Conservation (phyloP, 306 rosid species). For the Quercus bicolor region DNA sequence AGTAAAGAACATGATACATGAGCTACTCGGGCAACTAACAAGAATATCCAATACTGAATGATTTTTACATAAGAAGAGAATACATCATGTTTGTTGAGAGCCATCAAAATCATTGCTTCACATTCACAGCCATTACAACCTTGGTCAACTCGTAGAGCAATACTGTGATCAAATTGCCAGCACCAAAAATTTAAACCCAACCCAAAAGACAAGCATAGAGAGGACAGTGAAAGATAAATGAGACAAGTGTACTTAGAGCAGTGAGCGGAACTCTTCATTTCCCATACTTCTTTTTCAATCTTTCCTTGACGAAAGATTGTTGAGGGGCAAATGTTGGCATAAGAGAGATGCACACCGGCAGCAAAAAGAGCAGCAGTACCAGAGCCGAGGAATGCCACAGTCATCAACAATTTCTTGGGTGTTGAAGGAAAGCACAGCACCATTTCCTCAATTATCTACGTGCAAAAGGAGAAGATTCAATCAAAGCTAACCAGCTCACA, state of each 20-base stretch:
- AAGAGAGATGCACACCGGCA: too few species aligned
- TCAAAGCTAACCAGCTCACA: neutral
- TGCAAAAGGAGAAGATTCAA: neutral
- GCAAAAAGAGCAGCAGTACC: too few species aligned
- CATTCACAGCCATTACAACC: neutral
- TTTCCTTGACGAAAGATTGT: too few species aligned
- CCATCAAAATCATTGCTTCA: neutral
- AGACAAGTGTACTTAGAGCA: neutral
- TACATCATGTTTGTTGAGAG: neutral
- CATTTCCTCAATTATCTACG: slow-evolving; percentile 13
- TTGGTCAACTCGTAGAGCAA: neutral
- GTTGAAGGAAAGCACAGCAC: too few species aligned
- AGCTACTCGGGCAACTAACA: neutral
- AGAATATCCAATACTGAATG: neutral
- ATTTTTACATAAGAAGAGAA: neutral
- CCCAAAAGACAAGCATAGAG: neutral
- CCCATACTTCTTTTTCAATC: too few species aligned
- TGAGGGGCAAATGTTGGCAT: too few species aligned
- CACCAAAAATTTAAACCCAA: neutral
- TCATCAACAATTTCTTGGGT: too few species aligned
- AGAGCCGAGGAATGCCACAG: too few species aligned
- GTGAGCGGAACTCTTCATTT: neutral
- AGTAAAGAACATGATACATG: too few species aligned
- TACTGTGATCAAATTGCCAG: neutral
- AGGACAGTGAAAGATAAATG: neutral